Evolutionary conservation across 176 grass and related monocot genomes (phyloP), one percentile per base, ranked within the genome.

Genomic region (Tuctoria greenei): DNA sequence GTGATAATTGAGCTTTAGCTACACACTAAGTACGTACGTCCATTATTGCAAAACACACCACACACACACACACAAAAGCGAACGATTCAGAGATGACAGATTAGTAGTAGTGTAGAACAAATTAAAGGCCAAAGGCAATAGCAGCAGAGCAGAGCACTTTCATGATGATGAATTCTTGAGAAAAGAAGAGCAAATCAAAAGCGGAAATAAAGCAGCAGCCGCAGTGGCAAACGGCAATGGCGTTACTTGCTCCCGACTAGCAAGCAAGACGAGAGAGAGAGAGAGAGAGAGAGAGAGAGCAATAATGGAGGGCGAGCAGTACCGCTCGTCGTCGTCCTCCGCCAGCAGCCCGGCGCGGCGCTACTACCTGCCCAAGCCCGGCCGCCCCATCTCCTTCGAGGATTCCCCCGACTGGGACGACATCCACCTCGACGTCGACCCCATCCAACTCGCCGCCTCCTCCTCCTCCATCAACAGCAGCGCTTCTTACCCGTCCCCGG

Each of bases 331-430:
- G 15, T 97, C 94, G 1, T 97, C 93, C 27, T 93, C 93, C 8
- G 90, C 90, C 31, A 86, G 90, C 66, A 93, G 91, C 76, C 90
- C 94, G 6, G 51, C 77, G 14, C 50, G 82, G 0, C 69, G 73
- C 24, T 97, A 85, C 88, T 97, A 97, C 84, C 79, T 88, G 6
- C 72, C 88, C 64, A 87, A 83, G 66, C 88, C 91, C 10, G 91
- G 83, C 27, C 84, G 85, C 15, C 91, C 95, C 51, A 86, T 97
- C 51, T 93, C 95, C 18, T 97, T 97, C 58, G 91, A 97, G 79
- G 95, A 97, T 45, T 97, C 95, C 17, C 94, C 95, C 2, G 95
- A 97, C 50, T 97, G 95, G 95, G 95, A 97, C 86, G 95, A 93
- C 77, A 91, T 97, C 78, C 81, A 79, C 43, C 37, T 80, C 58